Conservation (phyloP, 1,139 yeast genomes). For the Lodderomyces parapsilosis region DNA sequence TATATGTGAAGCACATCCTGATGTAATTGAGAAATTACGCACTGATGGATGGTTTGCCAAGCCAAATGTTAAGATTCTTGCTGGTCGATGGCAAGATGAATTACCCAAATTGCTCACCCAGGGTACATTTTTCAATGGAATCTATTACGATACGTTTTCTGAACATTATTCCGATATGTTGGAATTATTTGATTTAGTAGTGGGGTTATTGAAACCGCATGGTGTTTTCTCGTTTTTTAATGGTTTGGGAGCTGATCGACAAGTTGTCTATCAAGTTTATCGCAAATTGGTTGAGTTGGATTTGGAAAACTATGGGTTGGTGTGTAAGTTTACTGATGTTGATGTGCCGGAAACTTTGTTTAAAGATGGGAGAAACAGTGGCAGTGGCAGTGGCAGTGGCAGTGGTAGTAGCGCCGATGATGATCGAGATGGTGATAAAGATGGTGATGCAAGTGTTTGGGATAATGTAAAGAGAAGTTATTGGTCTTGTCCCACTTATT, state of each 20-base stretch:
- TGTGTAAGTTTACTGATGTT: slow-evolving; percentile 50
- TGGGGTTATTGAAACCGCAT: slow-evolving; percentile 76
- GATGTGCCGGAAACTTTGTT: slow-evolving; percentile 39
- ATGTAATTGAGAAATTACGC: slow-evolving; percentile 67
- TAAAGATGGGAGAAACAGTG: slow-evolving; percentile 12
- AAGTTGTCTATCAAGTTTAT: slow-evolving; percentile 86
- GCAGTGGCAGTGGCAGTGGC: neutral
- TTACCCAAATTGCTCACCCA: slow-evolving; percentile 66
- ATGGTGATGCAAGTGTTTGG: slow-evolving; percentile 52
- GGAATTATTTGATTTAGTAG: slow-evolving; percentile 76
- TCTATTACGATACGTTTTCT: slow-evolving; percentile 90
- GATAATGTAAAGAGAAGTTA: slow-evolving; percentile 67
- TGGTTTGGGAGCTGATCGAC: slow-evolving; percentile 95
- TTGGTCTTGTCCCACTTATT: slow-evolving; percentile 70
- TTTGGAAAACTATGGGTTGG: slow-evolving; percentile 73
- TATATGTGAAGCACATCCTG: slow-evolving; percentile 95
- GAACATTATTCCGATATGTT: slow-evolving; percentile 86
- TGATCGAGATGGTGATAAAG: slow-evolving; percentile 7
- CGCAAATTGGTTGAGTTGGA: slow-evolving; percentile 79
- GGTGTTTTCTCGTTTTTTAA: slow-evolving; percentile 89
- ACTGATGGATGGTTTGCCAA: slow-evolving; percentile 84
- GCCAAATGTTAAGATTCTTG: slow-evolving; percentile 67
- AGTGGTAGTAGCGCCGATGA: neutral
- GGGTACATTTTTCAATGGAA: slow-evolving; percentile 75
- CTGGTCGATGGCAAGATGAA: slow-evolving; percentile 91